Conservation (phyloP, 2,329 filamentous ascomycete genomes). For the Ophiosphaerella narmari region DNA sequence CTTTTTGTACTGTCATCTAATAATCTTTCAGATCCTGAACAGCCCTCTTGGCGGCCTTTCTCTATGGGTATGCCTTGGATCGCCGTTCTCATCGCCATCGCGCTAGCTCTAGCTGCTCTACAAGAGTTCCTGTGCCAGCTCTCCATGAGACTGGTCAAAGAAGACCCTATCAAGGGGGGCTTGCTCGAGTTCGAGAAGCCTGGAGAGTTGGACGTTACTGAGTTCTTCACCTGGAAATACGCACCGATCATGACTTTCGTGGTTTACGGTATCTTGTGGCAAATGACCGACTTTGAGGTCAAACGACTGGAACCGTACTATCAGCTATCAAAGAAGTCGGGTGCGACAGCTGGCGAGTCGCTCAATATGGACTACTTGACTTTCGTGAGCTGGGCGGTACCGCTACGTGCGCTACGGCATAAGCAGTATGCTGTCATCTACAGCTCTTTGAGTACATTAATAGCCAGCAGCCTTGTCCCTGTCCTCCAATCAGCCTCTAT, state of each 20-base stretch:
- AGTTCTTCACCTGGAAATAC: constrained; percentile 48
- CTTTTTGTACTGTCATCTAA: neutral
- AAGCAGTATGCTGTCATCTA: constrained; percentile 71
- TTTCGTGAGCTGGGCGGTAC: constrained; percentile 67
- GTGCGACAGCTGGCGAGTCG: constrained; percentile 53
- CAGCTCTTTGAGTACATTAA: constrained; percentile 66
- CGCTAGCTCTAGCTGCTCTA: constrained; percentile 38
- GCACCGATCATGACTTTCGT: constrained; percentile 53
- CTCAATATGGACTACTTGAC: constrained; percentile 78
- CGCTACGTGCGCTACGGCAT: constrained; percentile 64
- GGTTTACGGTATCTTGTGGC: constrained; percentile 55
- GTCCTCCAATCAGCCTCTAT: constrained; percentile 69
- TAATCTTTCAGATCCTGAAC: constrained; percentile 38
- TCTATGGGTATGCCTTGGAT: constrained; percentile 47
- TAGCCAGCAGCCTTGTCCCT: constrained; percentile 71
- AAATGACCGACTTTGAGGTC: constrained; percentile 56
- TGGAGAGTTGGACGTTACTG: constrained; percentile 30
- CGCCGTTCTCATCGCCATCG: constrained; percentile 38
- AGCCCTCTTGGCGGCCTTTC: constrained; percentile 47
- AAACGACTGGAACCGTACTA: constrained; percentile 58
- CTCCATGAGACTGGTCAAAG: constrained; percentile 28
- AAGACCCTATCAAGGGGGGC: constrained; percentile 25
- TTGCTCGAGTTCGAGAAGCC: constrained; percentile 38
- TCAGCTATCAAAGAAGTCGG: constrained; percentile 44
- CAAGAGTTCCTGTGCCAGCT: constrained; percentile 46